A percentile compares a stretch with the other conserved stretches of the same genome.
Evolutionary conservation across 2,329 filamentous ascomycete species (phyloP).

Genomic region (Venturia asperata): DNA sequence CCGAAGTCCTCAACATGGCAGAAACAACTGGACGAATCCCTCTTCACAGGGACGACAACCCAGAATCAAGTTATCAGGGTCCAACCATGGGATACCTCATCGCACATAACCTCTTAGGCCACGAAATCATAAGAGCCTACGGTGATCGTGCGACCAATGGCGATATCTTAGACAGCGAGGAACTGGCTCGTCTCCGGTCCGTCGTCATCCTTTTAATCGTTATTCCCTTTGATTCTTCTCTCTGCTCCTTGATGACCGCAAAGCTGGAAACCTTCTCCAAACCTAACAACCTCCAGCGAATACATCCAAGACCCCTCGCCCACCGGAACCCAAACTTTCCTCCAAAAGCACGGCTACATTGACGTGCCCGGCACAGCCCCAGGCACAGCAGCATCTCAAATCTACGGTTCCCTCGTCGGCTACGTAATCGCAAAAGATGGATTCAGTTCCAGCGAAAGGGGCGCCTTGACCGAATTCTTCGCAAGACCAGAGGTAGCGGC

Average conservation of each 20-base stretch:
- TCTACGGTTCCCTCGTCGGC: not conserved
- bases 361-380: not conserved
- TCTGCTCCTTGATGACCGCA: no score
- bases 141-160: not conserved
- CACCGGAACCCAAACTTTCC: not conserved
- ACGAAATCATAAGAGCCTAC: not conserved
- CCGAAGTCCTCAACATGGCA: not conserved
- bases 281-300: not conserved
- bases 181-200: not conserved
- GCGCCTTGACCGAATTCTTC: not conserved
- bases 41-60: not conserved
- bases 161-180: not conserved
- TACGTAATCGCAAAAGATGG: not conserved
- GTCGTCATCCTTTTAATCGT: not conserved
- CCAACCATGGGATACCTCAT: not conserved
- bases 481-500: not conserved
- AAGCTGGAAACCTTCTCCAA: not conserved
- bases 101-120: not conserved
- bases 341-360: not conserved
- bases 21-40: not conserved
- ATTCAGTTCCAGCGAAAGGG: not conserved
- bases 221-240: not conserved
- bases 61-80: not conserved
- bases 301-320: not conserved
- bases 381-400: not conserved